Conservation (phyloP, 768 basidiomycete species). For the Suillus paluster region DNA sequence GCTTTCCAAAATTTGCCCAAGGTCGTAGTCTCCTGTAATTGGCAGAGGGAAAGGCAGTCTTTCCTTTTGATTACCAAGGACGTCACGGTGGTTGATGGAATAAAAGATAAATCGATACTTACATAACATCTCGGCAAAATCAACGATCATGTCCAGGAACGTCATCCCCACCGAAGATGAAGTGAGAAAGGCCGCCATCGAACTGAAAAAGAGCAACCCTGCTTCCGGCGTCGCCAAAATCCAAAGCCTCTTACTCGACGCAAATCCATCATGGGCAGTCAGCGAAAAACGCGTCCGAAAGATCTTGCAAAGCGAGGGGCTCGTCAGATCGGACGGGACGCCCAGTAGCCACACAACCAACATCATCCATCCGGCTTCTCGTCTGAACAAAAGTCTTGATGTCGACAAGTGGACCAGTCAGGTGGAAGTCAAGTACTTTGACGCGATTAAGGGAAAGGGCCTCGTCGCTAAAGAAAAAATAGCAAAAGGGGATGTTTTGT, state of each 20-base stretch:
- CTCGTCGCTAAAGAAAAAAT: slow-evolving; percentile 74
- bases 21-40: too few relatives aligned
- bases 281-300: slow-evolving; percentile 85
- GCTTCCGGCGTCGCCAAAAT: slow-evolving; percentile 74
- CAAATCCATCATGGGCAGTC: slow-evolving; percentile 72
- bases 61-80: background rate
- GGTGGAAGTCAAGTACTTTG: slow-evolving; percentile 69
- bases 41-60: too few relatives aligned
- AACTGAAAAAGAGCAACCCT: slow-evolving; percentile 61
- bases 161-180: slow-evolving; percentile 62
- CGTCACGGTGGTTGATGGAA: background rate
- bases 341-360: slow-evolving; percentile 9
- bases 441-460: slow-evolving; percentile 79
- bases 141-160: slow-evolving; percentile 12
- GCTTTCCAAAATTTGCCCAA: too few relatives aligned
- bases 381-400: slow-evolving; percentile 66
- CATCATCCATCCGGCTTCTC: slow-evolving; percentile 60
- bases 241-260: slow-evolving; percentile 60
- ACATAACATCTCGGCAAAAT: background rate
- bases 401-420: slow-evolving; percentile 64
- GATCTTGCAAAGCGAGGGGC: slow-evolving; percentile 62
- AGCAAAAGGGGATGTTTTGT: slow-evolving; percentile 71
- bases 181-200: slow-evolving; percentile 56
- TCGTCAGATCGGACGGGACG: slow-evolving; percentile 36
- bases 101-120: background rate